Base-by-base conservation (phyloP, 306 rosid species). In the Inga leiocalycina region DNA sequence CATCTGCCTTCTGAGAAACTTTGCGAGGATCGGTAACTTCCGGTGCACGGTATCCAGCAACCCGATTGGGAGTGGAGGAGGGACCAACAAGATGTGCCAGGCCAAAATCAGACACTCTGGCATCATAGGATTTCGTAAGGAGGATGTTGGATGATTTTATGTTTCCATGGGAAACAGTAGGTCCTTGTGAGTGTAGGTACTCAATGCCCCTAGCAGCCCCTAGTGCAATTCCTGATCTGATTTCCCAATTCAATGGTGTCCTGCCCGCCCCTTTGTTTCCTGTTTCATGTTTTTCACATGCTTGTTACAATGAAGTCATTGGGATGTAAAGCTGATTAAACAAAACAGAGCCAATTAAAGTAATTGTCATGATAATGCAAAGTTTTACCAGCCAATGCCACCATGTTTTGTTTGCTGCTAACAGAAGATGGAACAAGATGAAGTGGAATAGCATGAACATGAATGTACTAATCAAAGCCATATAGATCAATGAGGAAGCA, bases 81-180 rank as follows among this genome's bases (percentile, higher is more conserved):
- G 93, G 95, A 20, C 95, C 90, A 52, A 91, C 95, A 57, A 91
- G 89, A n/a, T 89, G 93, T 61, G 93, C 87, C 2, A 91, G 90
- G 17, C 95, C 89, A 11, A 89, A 91, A 84, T 91, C 95, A 19
- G 95, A 91, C 44, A 91, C 88, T 82, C 86, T 85, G 77, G 93
- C 93, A 49, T 89, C 91, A 62, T 88, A 80, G 70, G 93, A 79
- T 79, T 86, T 89, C 79, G 91, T 87, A 37, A 91, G 89, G 46
- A 91, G 89, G 72, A 91, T 83, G 78, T 91, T 91, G 10, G 95
- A 91, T 44, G 95, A 91, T 64, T 91, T 91, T 48, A 91, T 91
- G 85, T 86, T 91, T 83, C 93, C 95, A 71, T 91, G 95, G 62
- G 93, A 91, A 43, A 88, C 82, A 43, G 56, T 81, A 6, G 89